Evolutionary conservation across 2,329 filamentous ascomycete genomes (phyloP).

Genomic region (Hymenoscyphus fraxineus): DNA sequence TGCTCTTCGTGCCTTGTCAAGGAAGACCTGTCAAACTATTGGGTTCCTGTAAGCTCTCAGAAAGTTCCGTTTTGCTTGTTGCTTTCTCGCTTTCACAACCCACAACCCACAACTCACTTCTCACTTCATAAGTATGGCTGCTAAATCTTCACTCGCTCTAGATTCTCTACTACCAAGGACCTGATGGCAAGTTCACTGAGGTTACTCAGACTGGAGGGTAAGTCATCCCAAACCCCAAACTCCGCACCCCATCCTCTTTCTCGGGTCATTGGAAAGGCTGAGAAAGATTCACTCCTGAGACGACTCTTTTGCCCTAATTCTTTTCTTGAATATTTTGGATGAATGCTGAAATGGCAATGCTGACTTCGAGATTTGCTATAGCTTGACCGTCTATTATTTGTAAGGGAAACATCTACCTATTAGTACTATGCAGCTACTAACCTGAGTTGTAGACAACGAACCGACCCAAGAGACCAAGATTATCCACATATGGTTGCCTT

Average conservation of each 20-base stretch:
- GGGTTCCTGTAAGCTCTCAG: constrained; percentile 49
- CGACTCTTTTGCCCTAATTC: no score
- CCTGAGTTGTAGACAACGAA: constrained; percentile 37
- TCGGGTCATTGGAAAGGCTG: no score
- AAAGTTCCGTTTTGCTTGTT: not conserved
- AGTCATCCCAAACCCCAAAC: no score
- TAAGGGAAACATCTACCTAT: constrained; percentile 28
- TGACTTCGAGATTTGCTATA: no score
- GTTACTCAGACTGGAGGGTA: constrained; percentile 43
- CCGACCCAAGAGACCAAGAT: constrained; percentile 37
- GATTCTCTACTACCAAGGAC: constrained; percentile 49
- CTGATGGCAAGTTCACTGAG: constrained; percentile 53
- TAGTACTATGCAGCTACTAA: not conserved
- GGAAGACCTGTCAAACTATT: constrained; percentile 62
- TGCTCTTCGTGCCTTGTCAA: constrained; percentile 62
- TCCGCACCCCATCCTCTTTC: no score
- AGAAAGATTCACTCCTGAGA: no score
- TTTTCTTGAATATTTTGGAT: no score
- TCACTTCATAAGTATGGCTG: not conserved
- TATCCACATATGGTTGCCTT: constrained; percentile 52
- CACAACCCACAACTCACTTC: not conserved
- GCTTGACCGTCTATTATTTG: constrained; percentile 54
- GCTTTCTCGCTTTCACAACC: not conserved
- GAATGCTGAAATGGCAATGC: no score
- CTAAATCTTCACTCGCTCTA: not conserved